Percentiles rank a stretch among this genome's conserved stretches.
phyloP scores from a whole-genome alignment of 164 flowering plant species.

The Protea cynaroides region DNA sequence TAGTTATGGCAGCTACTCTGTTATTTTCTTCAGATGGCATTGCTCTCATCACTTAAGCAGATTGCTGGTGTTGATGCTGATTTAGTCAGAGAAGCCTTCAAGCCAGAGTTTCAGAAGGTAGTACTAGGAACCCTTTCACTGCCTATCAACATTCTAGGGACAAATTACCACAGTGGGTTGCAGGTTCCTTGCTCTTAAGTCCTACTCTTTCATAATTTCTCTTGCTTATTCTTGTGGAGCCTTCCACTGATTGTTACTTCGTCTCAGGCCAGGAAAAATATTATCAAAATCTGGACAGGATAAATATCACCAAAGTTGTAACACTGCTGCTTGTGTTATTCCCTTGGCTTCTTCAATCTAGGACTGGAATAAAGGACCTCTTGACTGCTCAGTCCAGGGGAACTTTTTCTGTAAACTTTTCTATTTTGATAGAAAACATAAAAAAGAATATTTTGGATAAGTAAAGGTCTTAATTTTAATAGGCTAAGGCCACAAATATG shows the following conservation, averaged over 20 bases:
- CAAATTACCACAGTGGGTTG: slow-evolving; percentile 67
- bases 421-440: too few relatives aligned
- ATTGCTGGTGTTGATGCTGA: slow-evolving; percentile 52
- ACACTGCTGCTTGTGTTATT: background rate
- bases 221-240: background rate
- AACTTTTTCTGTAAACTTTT: too few relatives aligned
- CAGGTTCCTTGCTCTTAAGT: slow-evolving; percentile 38
- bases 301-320: slow-evolving; percentile 29
- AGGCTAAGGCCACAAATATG: too few relatives aligned
- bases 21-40: slow-evolving; percentile 66
- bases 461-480: too few relatives aligned
- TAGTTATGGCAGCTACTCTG: background rate
- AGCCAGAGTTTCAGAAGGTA: slow-evolving; percentile 73
- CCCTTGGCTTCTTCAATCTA: background rate
- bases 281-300: slow-evolving; percentile 29
- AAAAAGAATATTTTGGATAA: too few relatives aligned
- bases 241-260: background rate
- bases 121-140: slow-evolving; percentile 85
- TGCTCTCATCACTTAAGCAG: too few relatives aligned
- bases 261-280: slow-evolving; percentile 51
- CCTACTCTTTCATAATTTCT: background rate
- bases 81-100: slow-evolving; percentile 39
- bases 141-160: slow-evolving; percentile 86
- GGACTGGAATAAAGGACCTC: too few relatives aligned
- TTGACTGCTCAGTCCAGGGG: too few relatives aligned